Percentiles rank a stretch among this genome's conserved stretches.
phyloP scores from a whole-genome alignment of 176 grass and related monocot species.

The Lolium perenne region DNA sequence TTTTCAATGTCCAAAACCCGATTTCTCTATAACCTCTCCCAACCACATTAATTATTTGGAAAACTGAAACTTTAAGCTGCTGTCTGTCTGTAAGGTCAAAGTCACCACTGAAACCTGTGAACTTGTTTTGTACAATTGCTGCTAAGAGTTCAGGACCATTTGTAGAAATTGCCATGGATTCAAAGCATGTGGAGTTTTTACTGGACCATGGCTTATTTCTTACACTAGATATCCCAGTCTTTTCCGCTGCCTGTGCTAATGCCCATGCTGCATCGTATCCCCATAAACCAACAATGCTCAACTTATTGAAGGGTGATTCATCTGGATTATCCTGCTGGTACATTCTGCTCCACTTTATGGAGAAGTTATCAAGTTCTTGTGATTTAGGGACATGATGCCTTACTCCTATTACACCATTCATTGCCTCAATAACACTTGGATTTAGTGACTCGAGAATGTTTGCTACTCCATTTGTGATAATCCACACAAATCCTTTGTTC shows the following conservation, averaged over 20 bases:
- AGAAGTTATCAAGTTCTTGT: constrained; percentile 30
- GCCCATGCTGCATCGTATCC: constrained; percentile 57
- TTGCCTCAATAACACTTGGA: constrained; percentile 10
- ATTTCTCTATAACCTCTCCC: constrained; percentile 41
- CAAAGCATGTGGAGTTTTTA: constrained; percentile 37
- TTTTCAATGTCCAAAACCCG: constrained; percentile 47
- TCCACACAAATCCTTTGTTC: constrained; percentile 63
- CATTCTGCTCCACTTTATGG: constrained; percentile 45
- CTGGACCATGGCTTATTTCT: background rate
- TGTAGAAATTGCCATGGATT: background rate
- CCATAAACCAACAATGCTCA: constrained; percentile 37
- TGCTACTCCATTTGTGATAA: constrained; percentile 52
- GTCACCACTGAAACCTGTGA: constrained; percentile 42
- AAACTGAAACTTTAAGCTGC: constrained; percentile 39
- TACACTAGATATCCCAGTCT: background rate
- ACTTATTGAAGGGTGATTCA: constrained; percentile 21
- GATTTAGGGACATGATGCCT: constrained; percentile 32
- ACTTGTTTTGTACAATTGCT: constrained; percentile 25
- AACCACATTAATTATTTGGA: constrained; percentile 55
- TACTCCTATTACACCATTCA: constrained; percentile 62
- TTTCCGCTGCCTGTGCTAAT: constrained; percentile 50
- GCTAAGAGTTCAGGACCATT: constrained; percentile 38
- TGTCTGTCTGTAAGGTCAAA: constrained; percentile 33
- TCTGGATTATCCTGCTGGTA: constrained; percentile 41
- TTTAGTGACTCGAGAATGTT: constrained; percentile 36